Evolutionary conservation across 805 yeast genomes (phyloP).

Genomic region (Teunomyces panamensis): DNA sequence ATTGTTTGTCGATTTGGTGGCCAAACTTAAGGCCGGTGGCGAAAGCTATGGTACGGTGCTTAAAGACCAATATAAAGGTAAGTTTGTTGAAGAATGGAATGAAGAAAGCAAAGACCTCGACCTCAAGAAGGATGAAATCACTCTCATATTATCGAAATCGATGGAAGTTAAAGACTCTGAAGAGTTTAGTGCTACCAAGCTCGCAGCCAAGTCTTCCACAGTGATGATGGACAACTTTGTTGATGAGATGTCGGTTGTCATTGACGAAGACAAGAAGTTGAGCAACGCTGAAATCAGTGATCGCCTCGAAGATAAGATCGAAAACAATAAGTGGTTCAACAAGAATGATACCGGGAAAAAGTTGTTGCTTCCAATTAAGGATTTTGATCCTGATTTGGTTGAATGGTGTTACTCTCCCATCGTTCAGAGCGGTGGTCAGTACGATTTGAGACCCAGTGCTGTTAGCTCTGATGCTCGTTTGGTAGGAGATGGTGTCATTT

Average conservation of each 20-base stretch:
- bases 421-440: conserved; percentile 82
- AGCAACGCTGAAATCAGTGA: conserved; percentile 73
- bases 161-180: conserved; percentile 77
- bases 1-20: conserved; percentile 58
- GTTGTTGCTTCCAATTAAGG: conserved; percentile 50
- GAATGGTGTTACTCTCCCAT: conserved; percentile 96
- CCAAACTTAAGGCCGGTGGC: conserved; percentile 37
- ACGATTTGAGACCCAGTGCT: conserved; percentile 81
- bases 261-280: conserved; percentile 81
- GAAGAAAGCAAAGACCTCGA: conserved; percentile 23
- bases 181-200: conserved; percentile 61
- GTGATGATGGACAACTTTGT: conserved; percentile 79
- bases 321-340: conserved; percentile 63
- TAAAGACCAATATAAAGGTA: conserved; percentile 80
- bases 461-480: conserved; percentile 63
- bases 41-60: conserved; percentile 60
- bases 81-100: conserved; percentile 80
- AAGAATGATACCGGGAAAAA: conserved; percentile 51
- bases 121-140: conserved; percentile 46
- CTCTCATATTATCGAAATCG: conserved; percentile 48
- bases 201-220: conserved; percentile 75
- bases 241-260: conserved; percentile 81
- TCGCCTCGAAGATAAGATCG: conserved; percentile 76
- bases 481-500: conserved; percentile 69
- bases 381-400: conserved; percentile 69